These are phyloP conservation scores for Sugiyamaella chiloensis DNA, from an alignment of 805 yeast species.

Conservation along the genomic window DNA sequence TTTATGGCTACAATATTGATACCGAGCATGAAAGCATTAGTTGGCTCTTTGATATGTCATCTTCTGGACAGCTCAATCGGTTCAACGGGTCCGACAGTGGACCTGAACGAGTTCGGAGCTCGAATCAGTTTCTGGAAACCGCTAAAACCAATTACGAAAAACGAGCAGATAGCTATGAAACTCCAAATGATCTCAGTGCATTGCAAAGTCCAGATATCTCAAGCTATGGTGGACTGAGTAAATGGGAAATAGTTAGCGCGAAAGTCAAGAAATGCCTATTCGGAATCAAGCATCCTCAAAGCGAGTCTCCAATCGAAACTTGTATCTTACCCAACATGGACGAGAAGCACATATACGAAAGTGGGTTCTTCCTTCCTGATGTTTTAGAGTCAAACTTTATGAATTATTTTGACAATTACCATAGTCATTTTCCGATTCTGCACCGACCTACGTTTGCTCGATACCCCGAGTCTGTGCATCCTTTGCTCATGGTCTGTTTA, in stretches of 20 bases:
- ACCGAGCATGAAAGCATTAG: conserved; percentile 19
- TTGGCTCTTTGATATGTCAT: conserved; percentile 26
- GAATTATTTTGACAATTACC: conserved; percentile 28
- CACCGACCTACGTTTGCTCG: conserved; percentile 25
- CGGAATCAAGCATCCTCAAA: conserved; percentile 12
- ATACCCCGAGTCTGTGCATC: conserved; percentile 26
- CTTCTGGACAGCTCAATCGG: no score
- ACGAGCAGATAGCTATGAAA: neutral
- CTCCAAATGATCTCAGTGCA: conserved; percentile 1
- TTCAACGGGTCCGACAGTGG: neutral
- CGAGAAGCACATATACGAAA: conserved; percentile 13
- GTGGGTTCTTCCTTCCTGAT: conserved; percentile 24
- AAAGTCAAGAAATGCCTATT: conserved; percentile 19
- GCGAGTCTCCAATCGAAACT: conserved; percentile 21
- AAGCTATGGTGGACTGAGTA: neutral
- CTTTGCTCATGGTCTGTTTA: conserved; percentile 27
- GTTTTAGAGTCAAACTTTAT: conserved; percentile 21
- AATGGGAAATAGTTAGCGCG: neutral
- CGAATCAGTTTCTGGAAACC: neutral
- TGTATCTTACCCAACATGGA: conserved; percentile 19
- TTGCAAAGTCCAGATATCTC: neutral
- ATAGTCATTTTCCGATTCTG: conserved; percentile 31
- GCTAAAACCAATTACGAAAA: neutral
- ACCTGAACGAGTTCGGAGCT: neutral
- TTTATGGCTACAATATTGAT: neutral